Base-by-base conservation (phyloP, 352 stramenopile species). In the Phytophthora pistaciae region DNA sequence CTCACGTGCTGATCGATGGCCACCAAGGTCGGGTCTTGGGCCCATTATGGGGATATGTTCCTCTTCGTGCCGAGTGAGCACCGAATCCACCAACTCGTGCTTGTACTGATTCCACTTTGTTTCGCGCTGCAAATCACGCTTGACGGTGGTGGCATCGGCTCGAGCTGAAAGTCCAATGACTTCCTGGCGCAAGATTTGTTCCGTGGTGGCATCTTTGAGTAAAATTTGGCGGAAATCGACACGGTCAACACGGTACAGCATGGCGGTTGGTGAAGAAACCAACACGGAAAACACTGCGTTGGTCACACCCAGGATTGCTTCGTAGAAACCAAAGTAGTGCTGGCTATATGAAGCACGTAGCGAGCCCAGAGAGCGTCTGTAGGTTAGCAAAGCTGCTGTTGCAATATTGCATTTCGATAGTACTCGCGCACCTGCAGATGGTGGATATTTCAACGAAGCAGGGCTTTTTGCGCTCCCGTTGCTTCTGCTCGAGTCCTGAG, bases 181-280 rank as follows among this genome's bases (percentile, higher is more conserved):
- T 63, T 91, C 84, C n/a, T 59, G 61, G 0, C 81, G 70, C 13
- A 93, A 60, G 9, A 81, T 53, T 20, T 83, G 67, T n/a, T 92
- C 84, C 0, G 80, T 88, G 27, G 73, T 53, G 0, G 62, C 0
- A 52, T 93, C 86, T 46, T 91, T 92, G 3, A 92, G 72, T 13
- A 88, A 62, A 36, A 79, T 83, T 56, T 92, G 84, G 10, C 86
- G 79, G 40, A 93, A 92, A 46, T 92, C 86, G 2, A 84, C 74
- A n/a, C 86, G 84, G 50, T 93, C 86, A 8, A 93, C 63, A 10
- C 84, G 81, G 57, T 91, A 93, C 52, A 93, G 60, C 5, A 87
- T 76, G 11, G 79, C 81, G 18, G 70, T 84, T 1, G 86, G 84
- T 0, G 86, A 93, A 14, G 81, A 80, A n/a, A 91, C 75, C 20